A percentile compares a stretch with the other conserved stretches of the same genome.
phyloP scores from a whole-genome alignment of 345 rosid genomes.

The Hypericum androsaemum region DNA sequence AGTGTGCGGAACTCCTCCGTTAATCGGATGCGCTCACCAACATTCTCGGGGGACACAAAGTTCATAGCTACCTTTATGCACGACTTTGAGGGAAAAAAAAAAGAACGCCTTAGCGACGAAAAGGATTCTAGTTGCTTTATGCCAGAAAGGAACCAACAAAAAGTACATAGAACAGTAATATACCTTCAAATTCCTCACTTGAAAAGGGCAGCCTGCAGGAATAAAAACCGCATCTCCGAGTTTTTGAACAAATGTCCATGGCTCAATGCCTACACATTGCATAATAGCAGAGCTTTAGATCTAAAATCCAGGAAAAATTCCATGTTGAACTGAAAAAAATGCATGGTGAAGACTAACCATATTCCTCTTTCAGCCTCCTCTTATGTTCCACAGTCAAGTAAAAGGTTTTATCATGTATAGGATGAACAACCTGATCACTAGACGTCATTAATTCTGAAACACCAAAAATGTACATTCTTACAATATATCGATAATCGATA shows the following conservation, averaged over 20 bases:
- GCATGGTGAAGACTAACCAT: conserved; percentile 28
- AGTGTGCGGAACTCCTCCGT: conserved; percentile 42
- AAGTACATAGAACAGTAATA: background rate
- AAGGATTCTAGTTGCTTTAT: background rate
- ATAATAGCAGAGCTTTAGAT: background rate
- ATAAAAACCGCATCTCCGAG: conserved; percentile 60
- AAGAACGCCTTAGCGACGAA: background rate
- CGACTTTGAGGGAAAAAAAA: conserved; percentile 21
- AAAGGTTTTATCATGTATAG: conserved; percentile 65
- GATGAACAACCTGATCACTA: conserved; percentile 44
- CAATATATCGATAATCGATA: no score
- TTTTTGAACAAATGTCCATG: conserved; percentile 57
- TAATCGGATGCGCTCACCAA: conserved; percentile 36
- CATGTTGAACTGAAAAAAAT: background rate
- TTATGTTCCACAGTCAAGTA: conserved; percentile 50
- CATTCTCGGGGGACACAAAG: conserved; percentile 43
- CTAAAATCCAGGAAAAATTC: background rate
- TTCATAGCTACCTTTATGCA: conserved; percentile 47
- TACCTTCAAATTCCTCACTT: conserved; percentile 58
- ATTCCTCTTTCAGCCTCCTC: conserved; percentile 63
- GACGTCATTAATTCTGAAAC: background rate
- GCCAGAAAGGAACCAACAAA: background rate
- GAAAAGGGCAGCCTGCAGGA: conserved; percentile 68
- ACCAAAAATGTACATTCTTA: background rate
- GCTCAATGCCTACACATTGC: conserved; percentile 37